Conservation (phyloP, 768 basidiomycete species). For the Rhizopogon rudus region DNA sequence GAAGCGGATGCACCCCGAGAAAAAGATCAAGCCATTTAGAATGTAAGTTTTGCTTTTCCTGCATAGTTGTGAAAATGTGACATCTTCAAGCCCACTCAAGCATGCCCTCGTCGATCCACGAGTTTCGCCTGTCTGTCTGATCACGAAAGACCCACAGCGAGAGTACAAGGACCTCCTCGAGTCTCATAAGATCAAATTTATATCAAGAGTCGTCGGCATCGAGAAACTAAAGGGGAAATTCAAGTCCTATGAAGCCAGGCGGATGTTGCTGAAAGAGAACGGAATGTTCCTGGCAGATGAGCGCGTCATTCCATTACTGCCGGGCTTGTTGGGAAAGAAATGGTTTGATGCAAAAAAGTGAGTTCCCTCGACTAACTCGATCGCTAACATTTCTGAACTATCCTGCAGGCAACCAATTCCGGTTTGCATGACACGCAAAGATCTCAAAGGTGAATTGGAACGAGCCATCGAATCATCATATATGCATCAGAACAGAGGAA, state of each 20-base stretch:
- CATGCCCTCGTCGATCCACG: conserved; percentile 84
- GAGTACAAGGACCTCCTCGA: conserved; percentile 93
- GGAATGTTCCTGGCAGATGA: conserved; percentile 94
- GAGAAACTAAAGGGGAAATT: conserved; percentile 94
- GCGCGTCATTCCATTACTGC: conserved; percentile 80
- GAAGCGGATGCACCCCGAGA: conserved; percentile 73
- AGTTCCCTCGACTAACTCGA: conserved; percentile 20
- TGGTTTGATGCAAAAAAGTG: conserved; percentile 98
- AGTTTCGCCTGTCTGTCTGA: conserved; percentile 75
- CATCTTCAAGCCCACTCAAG: conserved; percentile 55
- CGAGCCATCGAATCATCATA: conserved; percentile 92
- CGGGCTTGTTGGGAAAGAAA: conserved; percentile 79
- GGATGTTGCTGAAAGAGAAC: conserved; percentile 82
- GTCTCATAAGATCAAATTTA: conserved; percentile 75
- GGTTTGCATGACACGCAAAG: conserved; percentile 82
- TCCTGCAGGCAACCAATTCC: conserved; percentile 84
- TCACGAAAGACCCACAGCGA: conserved; percentile 94
- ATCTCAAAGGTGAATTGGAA: conserved; percentile 90
- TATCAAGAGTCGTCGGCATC: conserved; percentile 87
- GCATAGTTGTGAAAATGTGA: conserved; percentile 2
- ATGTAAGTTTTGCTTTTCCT: conserved; percentile 53
- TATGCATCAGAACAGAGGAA: conserved; percentile 93
- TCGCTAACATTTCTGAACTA: conserved; percentile 1
- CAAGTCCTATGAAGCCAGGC: conserved; percentile 76
- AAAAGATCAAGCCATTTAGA: conserved; percentile 74